Percentiles rank a stretch among this genome's conserved stretches.
phyloP scores from a whole-genome alignment of 345 rosid genomes.

The Heritiera littoralis region DNA sequence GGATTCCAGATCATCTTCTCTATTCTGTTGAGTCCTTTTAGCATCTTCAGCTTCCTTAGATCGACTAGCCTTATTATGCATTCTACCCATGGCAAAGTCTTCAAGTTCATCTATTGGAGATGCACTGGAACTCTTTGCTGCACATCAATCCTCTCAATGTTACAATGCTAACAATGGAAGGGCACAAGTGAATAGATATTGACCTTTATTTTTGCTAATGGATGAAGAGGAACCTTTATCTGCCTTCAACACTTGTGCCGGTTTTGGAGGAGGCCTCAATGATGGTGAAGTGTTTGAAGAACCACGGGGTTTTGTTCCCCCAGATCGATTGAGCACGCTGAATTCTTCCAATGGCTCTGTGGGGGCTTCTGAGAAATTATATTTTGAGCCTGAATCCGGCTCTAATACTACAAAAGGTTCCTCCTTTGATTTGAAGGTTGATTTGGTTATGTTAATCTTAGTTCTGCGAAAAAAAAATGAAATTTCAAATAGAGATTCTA shows the following conservation, averaged over 20 bases:
- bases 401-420: slow-evolving; percentile 76
- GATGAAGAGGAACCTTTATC: slow-evolving; percentile 49
- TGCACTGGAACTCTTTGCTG: slow-evolving; percentile 50
- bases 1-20: slow-evolving; percentile 66
- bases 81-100: slow-evolving; percentile 62
- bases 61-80: slow-evolving; percentile 44
- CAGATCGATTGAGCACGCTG: slow-evolving; percentile 43
- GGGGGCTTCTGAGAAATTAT: slow-evolving; percentile 40
- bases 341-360: slow-evolving; percentile 63
- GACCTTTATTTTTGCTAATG: slow-evolving; percentile 19
- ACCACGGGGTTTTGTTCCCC: slow-evolving; percentile 32
- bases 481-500: neutral
- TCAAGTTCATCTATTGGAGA: slow-evolving; percentile 79
- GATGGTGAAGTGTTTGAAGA: slow-evolving; percentile 37
- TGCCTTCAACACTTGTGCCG: slow-evolving; percentile 54
- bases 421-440: slow-evolving; percentile 37
- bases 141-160: slow-evolving; percentile 27
- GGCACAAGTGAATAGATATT: slow-evolving; percentile 9
- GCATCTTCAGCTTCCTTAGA: slow-evolving; percentile 62
- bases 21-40: slow-evolving; percentile 38
- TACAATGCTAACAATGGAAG: slow-evolving; percentile 20
- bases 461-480: slow-evolving; percentile 26
- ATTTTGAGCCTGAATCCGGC: slow-evolving; percentile 40
- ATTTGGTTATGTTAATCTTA: slow-evolving; percentile 27
- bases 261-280: slow-evolving; percentile 71